Base-by-base conservation (phyloP, 2,329 filamentous ascomycete species). In the Apiospora kogelbergensis region DNA sequence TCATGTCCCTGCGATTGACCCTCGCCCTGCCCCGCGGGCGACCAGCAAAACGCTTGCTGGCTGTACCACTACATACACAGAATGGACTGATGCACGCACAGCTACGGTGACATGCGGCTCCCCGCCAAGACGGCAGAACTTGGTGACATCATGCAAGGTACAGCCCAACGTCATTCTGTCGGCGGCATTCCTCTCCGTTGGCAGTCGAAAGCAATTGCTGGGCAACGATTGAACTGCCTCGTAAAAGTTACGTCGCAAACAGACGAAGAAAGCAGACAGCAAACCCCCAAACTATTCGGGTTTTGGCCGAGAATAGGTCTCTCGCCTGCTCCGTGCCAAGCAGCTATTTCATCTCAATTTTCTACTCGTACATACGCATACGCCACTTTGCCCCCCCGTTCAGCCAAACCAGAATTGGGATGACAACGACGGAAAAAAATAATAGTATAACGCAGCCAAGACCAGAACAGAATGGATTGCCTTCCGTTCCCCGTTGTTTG, bases 401-500 rank as follows among this genome's bases (percentile, higher is more conserved):
- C n/a, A 6, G 24, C 20, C 6, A 20, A 57, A 24, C n/a, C n/a
- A 30, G 0, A n/a, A 57, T 57, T 57, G 24, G 33, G 48, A 33
- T 26, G 26, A 57, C n/a, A n/a, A 10, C 44, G 20, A 46, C 3
- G 33, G 33, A 30, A 17, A 53, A 13, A 22, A 30, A 17, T 15
- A 66, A 15, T 22, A 40, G 26, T n/a, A n/a, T n/a, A n/a, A 66
- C 24, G 20, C 17, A 40, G 37, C 11, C 63, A 11, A 26, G 63
- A n/a, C 37, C n/a, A 2, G 2, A 41, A 13, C 6, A 33, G 42
- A 17, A 70, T 69, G 65, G 68, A 69, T 26, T 65, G 65, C 65
- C 44, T 67, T 30, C 68, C 69, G 37, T 30, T 60, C 24, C 69
- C 65, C 41, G 57, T 70, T 22, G 40, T 71, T 42, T 71, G 70